phyloP scores from a whole-genome alignment of 2,329 filamentous ascomycete species.

The Aspergillus hortae region DNA sequence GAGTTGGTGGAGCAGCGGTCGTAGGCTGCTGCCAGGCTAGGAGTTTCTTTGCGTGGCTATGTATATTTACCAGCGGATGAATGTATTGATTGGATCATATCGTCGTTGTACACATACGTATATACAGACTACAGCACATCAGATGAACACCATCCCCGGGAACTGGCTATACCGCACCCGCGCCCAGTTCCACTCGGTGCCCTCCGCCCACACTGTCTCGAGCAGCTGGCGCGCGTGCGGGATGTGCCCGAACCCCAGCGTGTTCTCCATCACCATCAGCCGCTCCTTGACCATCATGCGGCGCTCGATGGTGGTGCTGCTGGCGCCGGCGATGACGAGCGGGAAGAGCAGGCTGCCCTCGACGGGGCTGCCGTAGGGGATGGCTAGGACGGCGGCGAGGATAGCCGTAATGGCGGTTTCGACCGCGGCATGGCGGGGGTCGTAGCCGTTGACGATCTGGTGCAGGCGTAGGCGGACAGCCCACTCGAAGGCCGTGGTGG shows the following conservation, averaged over 20 bases:
- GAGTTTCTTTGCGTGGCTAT: neutral
- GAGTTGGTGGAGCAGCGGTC: neutral
- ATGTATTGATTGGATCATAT: neutral
- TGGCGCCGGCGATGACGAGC: constrained; percentile 42
- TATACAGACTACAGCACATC: neutral
- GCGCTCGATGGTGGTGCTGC: constrained; percentile 33
- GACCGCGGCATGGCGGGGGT: constrained; percentile 32
- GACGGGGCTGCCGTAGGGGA: constrained; percentile 42
- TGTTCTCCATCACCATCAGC: constrained; percentile 45
- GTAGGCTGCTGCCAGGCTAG: too few relatives aligned
- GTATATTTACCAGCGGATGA: neutral
- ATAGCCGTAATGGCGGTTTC: constrained; percentile 32
- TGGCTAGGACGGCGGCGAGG: constrained; percentile 34
- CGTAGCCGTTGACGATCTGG: constrained; percentile 44
- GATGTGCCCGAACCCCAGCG: constrained; percentile 43
- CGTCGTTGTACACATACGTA: neutral
- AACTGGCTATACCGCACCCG: constrained; percentile 25
- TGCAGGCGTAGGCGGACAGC: constrained; percentile 43
- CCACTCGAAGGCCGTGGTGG: constrained; percentile 40
- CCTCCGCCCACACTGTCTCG: constrained; percentile 38
- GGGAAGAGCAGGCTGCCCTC: constrained; percentile 43
- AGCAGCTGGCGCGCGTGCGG: constrained; percentile 39
- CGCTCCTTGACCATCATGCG: constrained; percentile 39
- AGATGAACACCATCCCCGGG: constrained; percentile 26
- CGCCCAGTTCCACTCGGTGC: constrained; percentile 26